Conservation (phyloP, 1,284 basidiomycete genomes). For the Coriolopsis trogii region DNA sequence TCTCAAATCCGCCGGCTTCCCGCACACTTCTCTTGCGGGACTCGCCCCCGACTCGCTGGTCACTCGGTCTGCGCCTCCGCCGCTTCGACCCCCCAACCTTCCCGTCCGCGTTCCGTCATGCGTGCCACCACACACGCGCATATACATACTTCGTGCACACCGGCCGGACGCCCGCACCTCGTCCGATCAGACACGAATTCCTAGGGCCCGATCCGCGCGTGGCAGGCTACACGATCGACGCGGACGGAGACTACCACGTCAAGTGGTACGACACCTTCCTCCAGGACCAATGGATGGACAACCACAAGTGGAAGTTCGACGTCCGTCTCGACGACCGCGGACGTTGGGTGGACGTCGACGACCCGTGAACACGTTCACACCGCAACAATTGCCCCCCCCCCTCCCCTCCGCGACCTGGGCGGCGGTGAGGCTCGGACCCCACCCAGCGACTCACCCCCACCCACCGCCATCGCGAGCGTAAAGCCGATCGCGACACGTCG, state of each 20-base stretch:
- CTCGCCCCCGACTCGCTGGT: background rate
- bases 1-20: background rate
- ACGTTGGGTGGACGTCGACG: slow-evolving; percentile 32
- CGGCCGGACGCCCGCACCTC: no score
- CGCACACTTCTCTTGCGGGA: background rate
- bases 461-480: no score
- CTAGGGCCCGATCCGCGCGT: slow-evolving; percentile 46
- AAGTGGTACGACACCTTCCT: slow-evolving; percentile 48
- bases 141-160: no score
- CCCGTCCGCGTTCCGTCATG: background rate
- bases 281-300: slow-evolving; percentile 46
- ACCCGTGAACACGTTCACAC: no score
- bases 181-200: slow-evolving; percentile 49
- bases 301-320: slow-evolving; percentile 43
- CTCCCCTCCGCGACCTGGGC: no score
- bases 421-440: background rate
- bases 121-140: no score
- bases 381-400: no score
- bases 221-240: slow-evolving; percentile 43
- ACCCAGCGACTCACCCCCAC: no score
- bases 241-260: slow-evolving; percentile 41
- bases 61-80: background rate
- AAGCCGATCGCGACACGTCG: no score
- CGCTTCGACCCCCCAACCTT: background rate
- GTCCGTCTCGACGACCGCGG: slow-evolving; percentile 36